Conservation (phyloP, 2,329 filamentous ascomycete genomes). For the Lizonia empirigonia region DNA sequence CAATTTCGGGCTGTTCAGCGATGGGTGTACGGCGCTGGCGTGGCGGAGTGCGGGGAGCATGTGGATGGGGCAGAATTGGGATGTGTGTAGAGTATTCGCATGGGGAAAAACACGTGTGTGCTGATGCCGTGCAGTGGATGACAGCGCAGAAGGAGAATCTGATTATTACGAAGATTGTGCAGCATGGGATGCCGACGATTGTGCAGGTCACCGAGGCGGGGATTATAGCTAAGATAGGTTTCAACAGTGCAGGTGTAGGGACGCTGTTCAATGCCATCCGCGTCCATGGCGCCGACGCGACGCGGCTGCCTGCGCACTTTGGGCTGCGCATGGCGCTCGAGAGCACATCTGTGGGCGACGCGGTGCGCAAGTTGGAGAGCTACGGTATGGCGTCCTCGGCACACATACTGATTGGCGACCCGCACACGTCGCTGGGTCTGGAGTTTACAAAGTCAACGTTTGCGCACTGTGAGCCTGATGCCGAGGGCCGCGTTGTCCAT, state of each 20-base stretch:
- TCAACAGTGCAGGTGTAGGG: constrained; percentile 65
- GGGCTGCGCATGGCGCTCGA: constrained; percentile 63
- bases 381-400: constrained; percentile 59
- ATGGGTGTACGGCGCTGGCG: constrained; percentile 62
- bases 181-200: constrained; percentile 54
- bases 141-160: constrained; percentile 57
- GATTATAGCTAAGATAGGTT: constrained; percentile 69
- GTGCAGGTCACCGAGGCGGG: constrained; percentile 65
- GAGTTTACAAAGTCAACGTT: constrained; percentile 53
- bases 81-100: constrained; percentile 42
- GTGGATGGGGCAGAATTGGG: constrained; percentile 65
- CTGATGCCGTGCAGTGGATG: constrained; percentile 53
- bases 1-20: constrained; percentile 61
- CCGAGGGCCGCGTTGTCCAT: constrained; percentile 47
- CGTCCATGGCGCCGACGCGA: constrained; percentile 59
- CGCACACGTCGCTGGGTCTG: constrained; percentile 53
- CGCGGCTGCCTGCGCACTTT: constrained; percentile 65
- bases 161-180: constrained; percentile 54
- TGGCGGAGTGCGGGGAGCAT: constrained; percentile 50
- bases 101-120: background rate
- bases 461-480: constrained; percentile 44
- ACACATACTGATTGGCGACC: constrained; percentile 61
- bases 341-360: constrained; percentile 54
- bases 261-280: constrained; percentile 67
- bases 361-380: constrained; percentile 52